Evolutionary conservation across 2,329 filamentous ascomycete species (phyloP).

Genomic region (Neofusicoccum parvum): DNA sequence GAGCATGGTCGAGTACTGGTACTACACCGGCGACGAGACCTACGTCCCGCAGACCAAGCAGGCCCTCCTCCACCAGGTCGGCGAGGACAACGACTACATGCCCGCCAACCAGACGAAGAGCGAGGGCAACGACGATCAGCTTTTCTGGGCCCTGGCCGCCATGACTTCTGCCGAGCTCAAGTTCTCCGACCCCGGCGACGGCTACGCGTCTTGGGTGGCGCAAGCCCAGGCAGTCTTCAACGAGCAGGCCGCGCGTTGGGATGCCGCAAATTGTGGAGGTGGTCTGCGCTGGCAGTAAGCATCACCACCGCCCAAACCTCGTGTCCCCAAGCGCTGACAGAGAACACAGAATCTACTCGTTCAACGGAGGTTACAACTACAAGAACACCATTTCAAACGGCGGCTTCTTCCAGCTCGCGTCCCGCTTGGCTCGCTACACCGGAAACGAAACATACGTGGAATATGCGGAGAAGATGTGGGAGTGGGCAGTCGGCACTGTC

Average conservation of each 20-base stretch:
- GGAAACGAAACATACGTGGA: constrained; percentile 60
- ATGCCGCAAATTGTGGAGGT: constrained; percentile 39
- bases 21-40: constrained; percentile 26
- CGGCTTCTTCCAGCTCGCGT: constrained; percentile 53
- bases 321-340: background rate
- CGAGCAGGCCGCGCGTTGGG: constrained; percentile 40
- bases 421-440: constrained; percentile 40
- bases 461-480: constrained; percentile 55
- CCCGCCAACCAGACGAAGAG: constrained; percentile 36
- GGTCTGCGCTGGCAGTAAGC: constrained; percentile 31
- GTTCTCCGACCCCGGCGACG: constrained; percentile 67
- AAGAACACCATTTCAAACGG: constrained; percentile 58
- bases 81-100: constrained; percentile 44
- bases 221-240: constrained; percentile 44
- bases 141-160: constrained; percentile 83
- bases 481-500: constrained; percentile 48
- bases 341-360: constrained; percentile 38
- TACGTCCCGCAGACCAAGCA: constrained; percentile 25
- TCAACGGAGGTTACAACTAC: constrained; percentile 54
- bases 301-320: background rate
- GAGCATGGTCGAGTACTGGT: constrained; percentile 26
- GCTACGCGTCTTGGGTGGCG: constrained; percentile 27
- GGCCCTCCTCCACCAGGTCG: constrained; percentile 26
- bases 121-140: constrained; percentile 60
- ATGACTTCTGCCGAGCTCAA: constrained; percentile 77